phyloP scores from a whole-genome alignment of 2,329 filamentous ascomycete species.

The Colletotrichum simmondsii region DNA sequence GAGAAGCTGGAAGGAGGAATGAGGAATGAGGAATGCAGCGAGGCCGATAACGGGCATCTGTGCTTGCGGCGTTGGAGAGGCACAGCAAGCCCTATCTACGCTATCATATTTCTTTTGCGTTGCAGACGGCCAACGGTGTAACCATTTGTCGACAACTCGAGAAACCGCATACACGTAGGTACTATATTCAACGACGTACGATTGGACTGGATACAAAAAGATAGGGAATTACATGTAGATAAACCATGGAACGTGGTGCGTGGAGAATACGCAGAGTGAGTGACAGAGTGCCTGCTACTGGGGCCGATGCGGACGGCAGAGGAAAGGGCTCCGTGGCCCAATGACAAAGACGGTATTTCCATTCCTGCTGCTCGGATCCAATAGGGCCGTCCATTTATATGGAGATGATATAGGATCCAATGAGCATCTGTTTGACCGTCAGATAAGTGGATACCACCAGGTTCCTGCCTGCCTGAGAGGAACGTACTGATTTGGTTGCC shows the following conservation, averaged over 20 bases:
- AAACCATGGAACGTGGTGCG: background rate
- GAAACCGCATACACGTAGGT: background rate
- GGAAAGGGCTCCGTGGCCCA: conserved; percentile 6
- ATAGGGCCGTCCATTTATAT: background rate
- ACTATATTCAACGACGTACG: background rate
- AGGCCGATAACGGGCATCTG: conserved; percentile 3
- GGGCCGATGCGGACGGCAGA: background rate
- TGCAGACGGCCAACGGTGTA: background rate
- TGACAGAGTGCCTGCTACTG: background rate
- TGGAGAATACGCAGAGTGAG: background rate
- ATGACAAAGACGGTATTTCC: conserved; percentile 25
- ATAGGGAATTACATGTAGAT: background rate
- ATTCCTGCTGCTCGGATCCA: conserved; percentile 22
- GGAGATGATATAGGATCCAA: background rate
- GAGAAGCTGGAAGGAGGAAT: too few species aligned
- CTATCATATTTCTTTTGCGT: conserved; percentile 9
- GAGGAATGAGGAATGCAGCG: background rate
- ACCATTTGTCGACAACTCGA: background rate
- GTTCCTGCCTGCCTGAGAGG: background rate
- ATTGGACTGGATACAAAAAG: background rate
- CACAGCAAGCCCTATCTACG: conserved; percentile 18
- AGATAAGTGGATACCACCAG: background rate
- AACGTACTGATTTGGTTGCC: background rate
- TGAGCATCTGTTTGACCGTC: background rate
- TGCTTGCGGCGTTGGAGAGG: background rate